A percentile compares a stretch with the other conserved stretches of the same genome.
phyloP scores from a whole-genome alignment of 305 asterid genomes.

The Petunia hybrid region DNA sequence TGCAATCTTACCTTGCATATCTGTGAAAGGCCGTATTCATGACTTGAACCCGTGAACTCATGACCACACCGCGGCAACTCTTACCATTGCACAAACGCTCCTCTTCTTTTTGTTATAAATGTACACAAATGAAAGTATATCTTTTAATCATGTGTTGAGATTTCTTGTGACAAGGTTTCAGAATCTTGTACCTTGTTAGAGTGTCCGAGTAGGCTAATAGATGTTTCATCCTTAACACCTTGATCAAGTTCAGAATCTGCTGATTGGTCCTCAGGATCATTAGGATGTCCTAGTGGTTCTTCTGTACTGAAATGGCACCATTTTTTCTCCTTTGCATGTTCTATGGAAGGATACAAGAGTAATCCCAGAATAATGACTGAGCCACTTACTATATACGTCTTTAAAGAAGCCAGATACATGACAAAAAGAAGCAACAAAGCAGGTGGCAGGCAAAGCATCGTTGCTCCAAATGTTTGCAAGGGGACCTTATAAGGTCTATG shows the following conservation, averaged over 20 bases:
- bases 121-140: constrained; percentile 9
- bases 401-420: constrained; percentile 78
- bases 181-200: constrained; percentile 22
- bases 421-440: constrained; percentile 74
- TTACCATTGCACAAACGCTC: background rate
- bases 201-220: constrained; percentile 43
- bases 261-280: constrained; percentile 44
- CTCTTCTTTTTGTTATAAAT: background rate
- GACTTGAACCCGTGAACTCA: background rate
- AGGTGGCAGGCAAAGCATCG: constrained; percentile 81
- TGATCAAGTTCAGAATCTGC: constrained; percentile 37
- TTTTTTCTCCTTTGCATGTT: constrained; percentile 52
- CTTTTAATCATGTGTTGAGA: constrained; percentile 42
- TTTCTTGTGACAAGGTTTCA: constrained; percentile 31
- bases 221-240: constrained; percentile 43
- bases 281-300: background rate
- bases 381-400: constrained; percentile 72
- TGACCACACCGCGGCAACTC: background rate
- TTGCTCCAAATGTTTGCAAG: constrained; percentile 64
- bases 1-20: background rate
- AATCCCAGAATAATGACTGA: constrained; percentile 57
- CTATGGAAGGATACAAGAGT: constrained; percentile 45
- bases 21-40: background rate
- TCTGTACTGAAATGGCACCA: constrained; percentile 57
- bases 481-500: constrained; percentile 90